A percentile compares a stretch with the other conserved stretches of the same genome.
Evolutionary conservation across 1,284 basidiomycete species (phyloP).

Genomic region (Heterobasidion occidentale): DNA sequence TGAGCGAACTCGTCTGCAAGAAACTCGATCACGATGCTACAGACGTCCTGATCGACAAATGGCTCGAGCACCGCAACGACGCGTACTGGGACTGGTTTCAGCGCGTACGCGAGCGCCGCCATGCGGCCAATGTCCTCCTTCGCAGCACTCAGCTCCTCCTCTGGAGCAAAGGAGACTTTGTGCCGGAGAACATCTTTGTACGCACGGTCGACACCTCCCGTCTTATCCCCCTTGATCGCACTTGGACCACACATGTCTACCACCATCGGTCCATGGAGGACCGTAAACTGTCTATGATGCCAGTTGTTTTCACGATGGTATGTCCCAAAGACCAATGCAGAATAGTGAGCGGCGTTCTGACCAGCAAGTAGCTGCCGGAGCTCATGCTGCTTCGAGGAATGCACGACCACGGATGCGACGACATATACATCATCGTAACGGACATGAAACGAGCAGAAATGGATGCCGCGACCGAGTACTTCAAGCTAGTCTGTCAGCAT

Average conservation of each 20-base stretch:
- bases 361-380: conserved; percentile 49
- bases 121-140: conserved; percentile 27
- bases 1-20: conserved; percentile 69
- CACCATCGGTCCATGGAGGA: conserved; percentile 68
- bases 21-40: conserved; percentile 66
- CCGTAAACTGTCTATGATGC: conserved; percentile 65
- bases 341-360: neutral
- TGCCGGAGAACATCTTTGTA: conserved; percentile 69
- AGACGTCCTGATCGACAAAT: conserved; percentile 71
- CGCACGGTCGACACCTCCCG: conserved; percentile 68
- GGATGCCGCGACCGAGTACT: conserved; percentile 70
- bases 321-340: conserved; percentile 9
- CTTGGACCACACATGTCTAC: conserved; percentile 72
- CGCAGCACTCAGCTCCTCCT: conserved; percentile 51
- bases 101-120: conserved; percentile 55
- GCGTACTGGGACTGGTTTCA: conserved; percentile 69
- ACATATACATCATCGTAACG: conserved; percentile 67
- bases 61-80: conserved; percentile 69
- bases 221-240: conserved; percentile 66
- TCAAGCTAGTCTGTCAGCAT: conserved; percentile 59
- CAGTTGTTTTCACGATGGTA: conserved; percentile 72
- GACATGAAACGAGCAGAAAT: conserved; percentile 69
- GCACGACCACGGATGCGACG: conserved; percentile 70
- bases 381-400: conserved; percentile 69
- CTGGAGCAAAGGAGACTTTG: conserved; percentile 71